A percentile compares a stretch with the other conserved stretches of the same genome.
Conservation (phyloP, 1,284 basidiomycete species). For the Boletus smithii region DNA sequence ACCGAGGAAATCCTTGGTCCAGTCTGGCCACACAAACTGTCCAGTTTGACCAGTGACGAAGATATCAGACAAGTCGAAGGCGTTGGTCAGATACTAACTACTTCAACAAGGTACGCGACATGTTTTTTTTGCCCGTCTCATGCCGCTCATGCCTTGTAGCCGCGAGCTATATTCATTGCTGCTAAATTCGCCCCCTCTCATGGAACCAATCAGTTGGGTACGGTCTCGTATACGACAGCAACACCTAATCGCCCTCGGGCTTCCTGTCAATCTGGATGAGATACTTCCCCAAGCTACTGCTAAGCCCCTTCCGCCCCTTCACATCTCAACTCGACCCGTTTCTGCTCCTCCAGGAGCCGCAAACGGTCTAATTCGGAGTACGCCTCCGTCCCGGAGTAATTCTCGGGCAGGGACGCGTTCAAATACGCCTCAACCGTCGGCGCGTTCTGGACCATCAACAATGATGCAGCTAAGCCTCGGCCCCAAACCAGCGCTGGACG, state of each 20-base stretch:
- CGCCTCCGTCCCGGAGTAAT: slow-evolving; percentile 38
- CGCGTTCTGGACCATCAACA: slow-evolving; percentile 35
- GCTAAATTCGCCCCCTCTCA: slow-evolving; percentile 58
- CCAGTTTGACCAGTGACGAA: slow-evolving; percentile 61
- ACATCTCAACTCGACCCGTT: slow-evolving; percentile 78
- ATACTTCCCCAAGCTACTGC: slow-evolving; percentile 72
- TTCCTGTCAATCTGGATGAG: slow-evolving; percentile 92
- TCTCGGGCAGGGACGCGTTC: slow-evolving; percentile 48
- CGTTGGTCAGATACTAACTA: slow-evolving; percentile 70
- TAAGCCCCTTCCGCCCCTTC: slow-evolving; percentile 71
- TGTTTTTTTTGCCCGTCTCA: slow-evolving; percentile 16
- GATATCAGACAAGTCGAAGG: slow-evolving; percentile 78
- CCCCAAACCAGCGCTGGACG: slow-evolving; percentile 69
- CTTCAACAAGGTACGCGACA: slow-evolving; percentile 62
- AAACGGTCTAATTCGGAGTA: slow-evolving; percentile 39
- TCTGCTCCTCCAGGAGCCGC: slow-evolving; percentile 70
- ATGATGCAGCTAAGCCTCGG: slow-evolving; percentile 60
- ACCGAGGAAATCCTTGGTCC: slow-evolving; percentile 65
- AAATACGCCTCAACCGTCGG: slow-evolving; percentile 54
- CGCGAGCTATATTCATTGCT: slow-evolving; percentile 73
- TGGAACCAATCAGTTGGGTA: slow-evolving; percentile 87
- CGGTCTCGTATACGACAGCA: slow-evolving; percentile 84
- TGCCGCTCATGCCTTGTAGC: slow-evolving; percentile 43
- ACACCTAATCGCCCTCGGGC: slow-evolving; percentile 84
- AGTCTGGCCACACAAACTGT: slow-evolving; percentile 55